These are phyloP conservation scores for Rachicladosporium sp. DNA, from an alignment of 2,329 filamentous ascomycete genomes.

Conservation along the genomic window DNA sequence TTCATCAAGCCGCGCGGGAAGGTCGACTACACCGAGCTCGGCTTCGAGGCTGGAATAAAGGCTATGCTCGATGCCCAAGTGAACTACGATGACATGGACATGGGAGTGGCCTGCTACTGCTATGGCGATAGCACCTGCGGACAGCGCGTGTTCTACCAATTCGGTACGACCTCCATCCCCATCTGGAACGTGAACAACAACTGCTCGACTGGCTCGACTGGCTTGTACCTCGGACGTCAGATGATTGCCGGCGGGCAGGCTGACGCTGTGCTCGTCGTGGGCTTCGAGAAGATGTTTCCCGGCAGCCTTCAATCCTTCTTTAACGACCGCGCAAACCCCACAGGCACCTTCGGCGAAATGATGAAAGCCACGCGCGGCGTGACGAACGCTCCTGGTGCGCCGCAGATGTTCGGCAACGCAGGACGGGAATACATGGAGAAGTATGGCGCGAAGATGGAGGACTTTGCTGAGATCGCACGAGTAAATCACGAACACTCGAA, in stretches of 20 bases:
- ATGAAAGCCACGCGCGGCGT: slow-evolving; percentile 73
- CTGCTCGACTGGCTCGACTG: slow-evolving; percentile 90
- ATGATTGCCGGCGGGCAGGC: slow-evolving; percentile 69
- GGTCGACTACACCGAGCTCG: slow-evolving; percentile 88
- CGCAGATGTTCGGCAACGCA: slow-evolving; percentile 93
- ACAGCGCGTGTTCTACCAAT: slow-evolving; percentile 96
- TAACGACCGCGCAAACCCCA: slow-evolving; percentile 73
- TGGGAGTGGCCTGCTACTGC: slow-evolving; percentile 94
- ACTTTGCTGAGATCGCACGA: slow-evolving; percentile 90
- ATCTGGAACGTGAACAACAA: slow-evolving; percentile 99
- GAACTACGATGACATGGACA: slow-evolving; percentile 92
- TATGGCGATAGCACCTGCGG: slow-evolving; percentile 92
- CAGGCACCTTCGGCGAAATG: slow-evolving; percentile 59
- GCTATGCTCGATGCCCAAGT: slow-evolving; percentile 74
- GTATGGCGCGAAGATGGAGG: slow-evolving; percentile 70
- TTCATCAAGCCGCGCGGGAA: slow-evolving; percentile 95
- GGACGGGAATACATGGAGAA: slow-evolving; percentile 92
- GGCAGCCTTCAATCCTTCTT: slow-evolving; percentile 77
- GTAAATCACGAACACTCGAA: slow-evolving; percentile 87
- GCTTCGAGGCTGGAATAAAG: slow-evolving; percentile 84
- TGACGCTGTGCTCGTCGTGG: slow-evolving; percentile 81
- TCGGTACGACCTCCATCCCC: slow-evolving; percentile 91
- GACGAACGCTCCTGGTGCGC: slow-evolving; percentile 71
- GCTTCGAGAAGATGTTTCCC: slow-evolving; percentile 96
- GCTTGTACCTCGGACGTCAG: slow-evolving; percentile 69